Percentiles rank a stretch among this genome's conserved stretches.
These are phyloP conservation scores for Sclerotinia borealis DNA, from an alignment of 2,329 filamentous ascomycete species.

Conservation along the genomic window DNA sequence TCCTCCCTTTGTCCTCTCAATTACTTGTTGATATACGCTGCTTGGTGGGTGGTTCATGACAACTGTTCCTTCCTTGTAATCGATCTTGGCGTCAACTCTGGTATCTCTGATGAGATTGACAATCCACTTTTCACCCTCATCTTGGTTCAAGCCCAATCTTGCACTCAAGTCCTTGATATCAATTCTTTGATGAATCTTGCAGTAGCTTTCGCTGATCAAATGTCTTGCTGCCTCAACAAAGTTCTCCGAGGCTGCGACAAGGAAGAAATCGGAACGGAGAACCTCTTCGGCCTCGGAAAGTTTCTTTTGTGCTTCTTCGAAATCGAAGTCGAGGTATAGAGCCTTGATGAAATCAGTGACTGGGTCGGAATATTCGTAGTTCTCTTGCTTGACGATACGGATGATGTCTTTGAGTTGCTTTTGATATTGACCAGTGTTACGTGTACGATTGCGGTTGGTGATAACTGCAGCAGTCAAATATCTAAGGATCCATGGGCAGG, in stretches of 20 bases:
- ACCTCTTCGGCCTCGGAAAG: slow-evolving; percentile 85
- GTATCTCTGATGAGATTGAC: slow-evolving; percentile 99
- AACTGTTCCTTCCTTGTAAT: slow-evolving; percentile 97
- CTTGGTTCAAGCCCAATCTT: slow-evolving; percentile 82
- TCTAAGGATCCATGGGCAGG: slow-evolving; percentile 91
- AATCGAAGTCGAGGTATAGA: slow-evolving; percentile 92
- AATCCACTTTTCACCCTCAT: slow-evolving; percentile 99
- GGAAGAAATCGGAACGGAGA: slow-evolving; percentile 91
- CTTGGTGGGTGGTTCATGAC: slow-evolving; percentile 99
- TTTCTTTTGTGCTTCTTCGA: slow-evolving; percentile 90
- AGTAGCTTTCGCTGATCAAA: slow-evolving; percentile 97
- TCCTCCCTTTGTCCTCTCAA: slow-evolving; percentile 96
- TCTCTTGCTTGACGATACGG: slow-evolving; percentile 91
- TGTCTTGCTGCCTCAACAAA: slow-evolving; percentile 95
- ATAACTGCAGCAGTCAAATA: slow-evolving; percentile 94
- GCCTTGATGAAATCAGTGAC: slow-evolving; percentile 96
- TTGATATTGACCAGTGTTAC: slow-evolving; percentile 84
- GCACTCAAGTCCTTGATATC: slow-evolving; percentile 95
- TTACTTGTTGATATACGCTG: slow-evolving; percentile 98
- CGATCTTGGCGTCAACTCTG: slow-evolving; percentile 95
- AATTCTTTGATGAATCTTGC: slow-evolving; percentile 98
- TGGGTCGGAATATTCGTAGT: slow-evolving; percentile 94
- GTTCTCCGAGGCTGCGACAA: slow-evolving; percentile 72
- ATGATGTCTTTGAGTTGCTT: slow-evolving; percentile 98
- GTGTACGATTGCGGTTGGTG: slow-evolving; percentile 73